Base-by-base conservation (phyloP, 768 basidiomycete genomes). In the Terana coerulea region DNA sequence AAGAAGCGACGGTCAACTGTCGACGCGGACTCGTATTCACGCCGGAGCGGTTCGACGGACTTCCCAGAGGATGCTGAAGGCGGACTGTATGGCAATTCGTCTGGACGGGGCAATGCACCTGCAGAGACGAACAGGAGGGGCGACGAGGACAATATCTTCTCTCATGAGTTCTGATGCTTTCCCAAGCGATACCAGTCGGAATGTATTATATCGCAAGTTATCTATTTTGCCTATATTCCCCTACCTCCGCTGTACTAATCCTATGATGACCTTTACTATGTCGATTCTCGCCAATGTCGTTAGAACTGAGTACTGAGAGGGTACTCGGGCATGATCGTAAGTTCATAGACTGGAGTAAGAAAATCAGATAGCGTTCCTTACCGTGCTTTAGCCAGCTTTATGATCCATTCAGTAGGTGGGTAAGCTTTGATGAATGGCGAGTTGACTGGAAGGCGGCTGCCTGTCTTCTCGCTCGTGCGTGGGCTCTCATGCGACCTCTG, bases 61-160 rank as follows among this genome's bases (percentile, higher is more conserved):
- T 77, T 76, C 63, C 88, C 88, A 3, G 89, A 91, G 69, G 86
- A 88, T 57, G 66, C 87, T 7, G 83, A 83, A 56, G 84, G 86
- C 30, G 81, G 77, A n/a, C 69, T 78, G 19, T 89, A 89, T 60
- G 81, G 76, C 15, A 69, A 74, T 17, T 46, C 54, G 1, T n/a
- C 51, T 47, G 49, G 26, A 26, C 56, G 51, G 6, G 43, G 26
- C 25, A 49, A 46, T 25, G 48, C 28, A 11, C 29, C 45, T 49
- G 47, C 36, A 24, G 24, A 50, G n/a, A 46, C 17, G 28, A 57
- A 52, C 26, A 55, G 52, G 29, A 51, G 53, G 25, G 65, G 68
- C n/a, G 71, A 70, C 26, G 66, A 69, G 15, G 78, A 76, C 43
- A 73, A 75, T n/a, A 70, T 83, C 46, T 83, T 90, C 60, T 73